Evolutionary conservation across 306 rosid species (phyloP), one percentile per base, ranked within the genome.

Genomic region (Biancaea sappan): DNA sequence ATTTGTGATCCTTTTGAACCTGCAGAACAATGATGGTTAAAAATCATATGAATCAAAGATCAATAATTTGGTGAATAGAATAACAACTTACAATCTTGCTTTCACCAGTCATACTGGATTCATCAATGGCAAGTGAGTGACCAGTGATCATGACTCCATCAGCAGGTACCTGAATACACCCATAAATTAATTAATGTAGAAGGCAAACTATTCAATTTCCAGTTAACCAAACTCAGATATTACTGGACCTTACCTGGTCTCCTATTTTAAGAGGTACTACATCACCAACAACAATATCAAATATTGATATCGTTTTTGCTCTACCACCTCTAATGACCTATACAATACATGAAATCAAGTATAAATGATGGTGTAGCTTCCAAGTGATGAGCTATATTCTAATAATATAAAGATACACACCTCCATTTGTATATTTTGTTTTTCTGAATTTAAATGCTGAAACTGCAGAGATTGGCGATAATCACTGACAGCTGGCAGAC

Each of bases 51-150:
- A 24, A 37, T 22, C 1, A 11, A 43, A 22, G 37, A 37, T 34
- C 15, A n/a, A 19, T 9, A 62, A 10, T 11, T 62, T 62, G 68
- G 14, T 19, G 10, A 25, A 62, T 37, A 9, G 48, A 18, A 21
- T 19, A 35, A 11, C 29, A 62, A 19, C 68, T 62, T 21, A 62
- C 48, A 18, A 71, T 86, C 82, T 89, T 89, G 91, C 94, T 86
- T 83, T 89, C 94, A 3, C 94, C 94, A 6, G 94, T 89, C 94
- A 89, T 89, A 77, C 94, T 89, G 54, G 94, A 89, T 70, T 89
- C 94, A 83, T 89, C 94, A 1, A 89, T 84, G 21, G 91, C 85
- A 38, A 89, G 84, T 66, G 94, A 89, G 73, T 89, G 94, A 34
- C 89, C 89, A 5, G 84, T 43, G 35, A 89, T 81, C 56, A 89